Evolutionary conservation across 805 yeast species (phyloP).

Genomic region (Yarrowia divulgata): DNA sequence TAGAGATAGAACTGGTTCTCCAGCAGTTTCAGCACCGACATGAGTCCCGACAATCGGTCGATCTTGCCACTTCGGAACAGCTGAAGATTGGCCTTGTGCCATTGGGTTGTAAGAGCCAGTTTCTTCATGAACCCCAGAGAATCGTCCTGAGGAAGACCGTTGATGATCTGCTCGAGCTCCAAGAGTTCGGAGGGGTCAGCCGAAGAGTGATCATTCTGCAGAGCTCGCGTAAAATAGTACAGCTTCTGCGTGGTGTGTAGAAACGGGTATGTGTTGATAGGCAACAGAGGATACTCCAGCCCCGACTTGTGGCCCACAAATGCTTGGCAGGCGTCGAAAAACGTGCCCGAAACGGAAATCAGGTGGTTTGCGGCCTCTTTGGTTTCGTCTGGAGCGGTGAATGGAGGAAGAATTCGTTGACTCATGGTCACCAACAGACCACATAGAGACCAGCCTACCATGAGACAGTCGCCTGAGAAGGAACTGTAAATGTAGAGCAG

Average conservation of each 20-base stretch:
- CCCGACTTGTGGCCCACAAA: constrained; percentile 35
- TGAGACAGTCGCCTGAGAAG: constrained; percentile 28
- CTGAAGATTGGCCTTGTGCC: constrained; percentile 21
- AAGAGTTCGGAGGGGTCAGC: constrained; percentile 5
- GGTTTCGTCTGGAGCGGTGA: constrained; percentile 6
- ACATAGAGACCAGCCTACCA: constrained; percentile 38
- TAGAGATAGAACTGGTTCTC: constrained; percentile 25
- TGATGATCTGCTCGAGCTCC: constrained; percentile 8
- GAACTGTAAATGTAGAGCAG: constrained; percentile 22
- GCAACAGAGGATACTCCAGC: constrained; percentile 13
- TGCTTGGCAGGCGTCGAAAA: constrained; percentile 20
- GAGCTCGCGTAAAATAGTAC: not conserved
- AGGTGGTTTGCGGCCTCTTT: constrained; percentile 26
- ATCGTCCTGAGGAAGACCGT: not conserved
- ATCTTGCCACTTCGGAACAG: constrained; percentile 7
- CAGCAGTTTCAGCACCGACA: not conserved
- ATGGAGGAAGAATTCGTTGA: constrained; percentile 8
- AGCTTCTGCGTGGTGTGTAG: constrained; percentile 12
- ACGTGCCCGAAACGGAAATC: constrained; percentile 17
- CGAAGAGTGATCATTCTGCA: not conserved
- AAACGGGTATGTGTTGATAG: constrained; percentile 12
- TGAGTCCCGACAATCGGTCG: constrained; percentile 4
- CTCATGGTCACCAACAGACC: constrained; percentile 33
- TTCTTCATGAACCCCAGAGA: constrained; percentile 13
- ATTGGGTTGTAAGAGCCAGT: constrained; percentile 12